Conservation (phyloP, 2,329 filamentous ascomycete species). For the Diaporthe vexans region DNA sequence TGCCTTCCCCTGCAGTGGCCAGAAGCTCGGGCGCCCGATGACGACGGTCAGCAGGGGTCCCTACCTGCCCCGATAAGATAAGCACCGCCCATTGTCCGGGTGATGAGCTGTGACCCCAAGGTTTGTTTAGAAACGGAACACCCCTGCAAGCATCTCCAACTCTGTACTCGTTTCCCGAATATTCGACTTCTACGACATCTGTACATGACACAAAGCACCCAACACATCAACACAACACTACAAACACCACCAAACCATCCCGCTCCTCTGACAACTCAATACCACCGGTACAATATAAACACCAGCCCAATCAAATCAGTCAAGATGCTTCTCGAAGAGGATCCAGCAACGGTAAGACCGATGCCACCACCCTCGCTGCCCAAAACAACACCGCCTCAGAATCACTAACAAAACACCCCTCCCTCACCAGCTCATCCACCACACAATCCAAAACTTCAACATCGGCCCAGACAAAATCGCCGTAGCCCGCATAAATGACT, state of each 20-base stretch:
- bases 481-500: conserved; percentile 86
- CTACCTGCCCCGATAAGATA: conserved; percentile 47
- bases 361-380: background rate
- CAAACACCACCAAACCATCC: background rate
- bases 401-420: background rate
- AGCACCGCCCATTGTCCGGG: conserved; percentile 44
- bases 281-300: background rate
- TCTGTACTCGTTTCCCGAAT: background rate
- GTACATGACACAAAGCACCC: background rate
- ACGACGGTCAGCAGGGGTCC: conserved; percentile 19
- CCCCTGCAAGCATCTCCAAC: conserved; percentile 37
- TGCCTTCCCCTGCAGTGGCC: conserved; percentile 31
- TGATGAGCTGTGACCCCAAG: conserved; percentile 39
- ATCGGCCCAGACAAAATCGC: conserved; percentile 89
- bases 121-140: conserved; percentile 37
- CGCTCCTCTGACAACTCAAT: too few relatives aligned
- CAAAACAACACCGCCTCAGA: conserved; percentile 41
- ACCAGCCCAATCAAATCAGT: conserved; percentile 39
- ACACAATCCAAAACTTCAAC: conserved; percentile 96
- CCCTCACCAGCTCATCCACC: conserved; percentile 82
- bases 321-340: conserved; percentile 94
- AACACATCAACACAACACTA: background rate
- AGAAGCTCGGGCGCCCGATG: conserved; percentile 36
- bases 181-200: conserved; percentile 5
- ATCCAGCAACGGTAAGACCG: conserved; percentile 82